Conservation (phyloP, 192 early-diverging fungal genomes). For the Backusella tuberculispora region DNA sequence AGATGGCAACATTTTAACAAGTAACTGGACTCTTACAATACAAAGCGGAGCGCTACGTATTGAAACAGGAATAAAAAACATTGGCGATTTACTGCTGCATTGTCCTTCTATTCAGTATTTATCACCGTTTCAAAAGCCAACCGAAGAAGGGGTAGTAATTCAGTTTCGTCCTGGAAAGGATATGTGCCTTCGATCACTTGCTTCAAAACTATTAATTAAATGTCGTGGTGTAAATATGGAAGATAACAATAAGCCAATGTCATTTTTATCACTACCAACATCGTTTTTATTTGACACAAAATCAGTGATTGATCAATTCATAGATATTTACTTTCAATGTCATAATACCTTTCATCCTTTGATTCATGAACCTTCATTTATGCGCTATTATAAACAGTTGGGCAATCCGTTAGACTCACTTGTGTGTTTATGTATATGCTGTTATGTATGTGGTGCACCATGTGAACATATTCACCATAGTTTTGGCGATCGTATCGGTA, state of each 20-base stretch:
- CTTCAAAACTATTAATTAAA: background rate
- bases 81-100: background rate
- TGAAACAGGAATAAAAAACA: constrained; percentile 7
- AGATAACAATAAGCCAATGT: background rate
- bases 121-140: background rate
- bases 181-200: background rate
- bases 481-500: background rate
- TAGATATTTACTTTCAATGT: constrained; percentile 1
- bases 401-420: background rate
- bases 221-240: background rate
- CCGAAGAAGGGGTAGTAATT: background rate
- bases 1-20: background rate
- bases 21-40: background rate
- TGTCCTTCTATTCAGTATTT: background rate
- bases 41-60: background rate
- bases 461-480: background rate
- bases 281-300: background rate
- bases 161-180: background rate
- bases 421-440: background rate
- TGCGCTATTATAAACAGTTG: background rate
- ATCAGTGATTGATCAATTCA: background rate
- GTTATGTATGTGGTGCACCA: background rate
- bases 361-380: background rate
- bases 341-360: background rate
- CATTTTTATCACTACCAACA: background rate